Percentiles rank a stretch among this genome's conserved stretches.
These are phyloP conservation scores for Hura crepitans DNA, from an alignment of 441 rosid species.

Conservation along the genomic window DNA sequence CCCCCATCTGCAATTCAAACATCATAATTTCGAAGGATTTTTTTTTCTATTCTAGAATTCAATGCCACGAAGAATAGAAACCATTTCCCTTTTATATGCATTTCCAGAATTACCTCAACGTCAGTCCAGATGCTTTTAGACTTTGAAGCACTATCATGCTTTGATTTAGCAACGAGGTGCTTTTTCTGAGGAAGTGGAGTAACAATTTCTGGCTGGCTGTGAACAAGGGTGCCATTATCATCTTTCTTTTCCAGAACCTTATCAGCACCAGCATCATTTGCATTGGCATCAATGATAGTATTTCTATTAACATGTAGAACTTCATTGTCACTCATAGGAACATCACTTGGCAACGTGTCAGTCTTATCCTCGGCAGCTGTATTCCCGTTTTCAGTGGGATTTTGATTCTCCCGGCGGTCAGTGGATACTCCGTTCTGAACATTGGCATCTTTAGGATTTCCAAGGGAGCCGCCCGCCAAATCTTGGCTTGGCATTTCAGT, in stretches of 20 bases:
- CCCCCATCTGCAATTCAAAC: slow-evolving; percentile 47
- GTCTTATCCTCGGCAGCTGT: slow-evolving; percentile 33
- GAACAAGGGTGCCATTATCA: slow-evolving; percentile 9
- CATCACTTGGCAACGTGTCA: slow-evolving; percentile 40
- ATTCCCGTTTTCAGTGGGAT: slow-evolving; percentile 29
- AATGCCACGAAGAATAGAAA: neutral
- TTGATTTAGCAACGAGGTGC: slow-evolving; percentile 30
- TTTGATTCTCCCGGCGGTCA: slow-evolving; percentile 20
- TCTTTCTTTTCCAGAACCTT: slow-evolving; percentile 26
- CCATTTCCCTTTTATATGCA: neutral
- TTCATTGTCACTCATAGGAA: slow-evolving; percentile 36
- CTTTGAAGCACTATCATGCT: slow-evolving; percentile 38
- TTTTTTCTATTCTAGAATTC: slow-evolving; percentile 11
- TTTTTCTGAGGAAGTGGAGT: slow-evolving; percentile 29
- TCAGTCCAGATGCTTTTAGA: slow-evolving; percentile 65
- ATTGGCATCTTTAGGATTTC: slow-evolving; percentile 30
- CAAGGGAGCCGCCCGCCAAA: slow-evolving; percentile 28
- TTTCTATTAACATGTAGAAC: slow-evolving; percentile 25
- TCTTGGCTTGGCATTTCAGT: slow-evolving; percentile 47
- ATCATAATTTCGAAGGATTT: slow-evolving; percentile 17
- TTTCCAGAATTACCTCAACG: slow-evolving; percentile 45
- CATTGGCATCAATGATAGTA: slow-evolving; percentile 18
- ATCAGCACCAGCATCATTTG: slow-evolving; percentile 19
- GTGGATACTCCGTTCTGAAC: slow-evolving; percentile 32
- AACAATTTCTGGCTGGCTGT: slow-evolving; percentile 23